Conservation (phyloP, 2,329 filamentous ascomycete species). For the Taxawa tesnikishii region DNA sequence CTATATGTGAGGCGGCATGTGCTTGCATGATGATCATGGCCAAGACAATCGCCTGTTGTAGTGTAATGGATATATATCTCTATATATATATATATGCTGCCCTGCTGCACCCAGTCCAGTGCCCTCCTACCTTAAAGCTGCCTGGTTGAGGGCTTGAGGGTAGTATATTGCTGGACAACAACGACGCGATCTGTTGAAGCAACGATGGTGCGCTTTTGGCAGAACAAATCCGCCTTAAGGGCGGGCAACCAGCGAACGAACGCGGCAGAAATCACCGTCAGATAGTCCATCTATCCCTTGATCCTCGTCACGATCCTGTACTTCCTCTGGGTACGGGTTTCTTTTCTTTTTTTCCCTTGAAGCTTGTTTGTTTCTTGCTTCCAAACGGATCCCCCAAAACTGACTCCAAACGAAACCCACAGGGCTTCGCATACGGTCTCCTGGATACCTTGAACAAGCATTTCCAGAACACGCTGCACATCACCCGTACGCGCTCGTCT, state of each 20-base stretch:
- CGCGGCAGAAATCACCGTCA: slow-evolving; percentile 51
- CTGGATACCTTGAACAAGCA: slow-evolving; percentile 42
- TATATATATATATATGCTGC: too few relatives aligned
- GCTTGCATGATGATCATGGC: too few relatives aligned
- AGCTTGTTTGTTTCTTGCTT: neutral
- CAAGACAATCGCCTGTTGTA: too few relatives aligned
- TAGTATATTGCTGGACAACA: too few relatives aligned
- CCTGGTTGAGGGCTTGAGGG: too few relatives aligned
- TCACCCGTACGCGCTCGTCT: slow-evolving; percentile 30
- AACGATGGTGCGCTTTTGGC: too few relatives aligned
- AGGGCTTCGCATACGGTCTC: slow-evolving; percentile 44
- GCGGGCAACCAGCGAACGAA: slow-evolving; percentile 37
- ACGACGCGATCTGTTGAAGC: too few relatives aligned
- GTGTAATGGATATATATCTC: too few relatives aligned
- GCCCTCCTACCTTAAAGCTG: too few relatives aligned
- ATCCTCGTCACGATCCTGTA: slow-evolving; percentile 53
- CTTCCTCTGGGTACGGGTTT: slow-evolving; percentile 44
- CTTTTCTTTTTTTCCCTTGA: neutral
- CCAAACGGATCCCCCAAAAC: neutral
- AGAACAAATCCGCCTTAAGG: too few relatives aligned
- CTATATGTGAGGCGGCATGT: too few relatives aligned
- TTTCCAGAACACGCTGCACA: slow-evolving; percentile 31
- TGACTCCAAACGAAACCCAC: slow-evolving; percentile 2
- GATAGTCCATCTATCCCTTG: slow-evolving; percentile 55
- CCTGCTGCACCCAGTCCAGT: too few relatives aligned